Base-by-base conservation (phyloP, 1,284 basidiomycete species). In the Puccinia novopanici region DNA sequence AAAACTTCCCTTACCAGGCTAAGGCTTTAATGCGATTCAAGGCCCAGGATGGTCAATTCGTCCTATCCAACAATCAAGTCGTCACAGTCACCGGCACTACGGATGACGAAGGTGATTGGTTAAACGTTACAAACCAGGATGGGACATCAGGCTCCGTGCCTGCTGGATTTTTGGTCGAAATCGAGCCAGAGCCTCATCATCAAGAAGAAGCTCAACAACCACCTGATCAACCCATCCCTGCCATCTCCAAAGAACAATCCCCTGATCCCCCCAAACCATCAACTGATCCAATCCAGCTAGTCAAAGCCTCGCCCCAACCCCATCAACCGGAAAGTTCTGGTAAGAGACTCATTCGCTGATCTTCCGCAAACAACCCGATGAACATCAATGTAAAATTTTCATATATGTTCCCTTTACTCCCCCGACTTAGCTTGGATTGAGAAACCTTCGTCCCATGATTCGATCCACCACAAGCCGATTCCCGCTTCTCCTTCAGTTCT, bases 11-110 rank as follows among this genome's bases (percentile, higher is more conserved):
- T 24, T 80, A 80, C 54, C 55, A 72, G 34, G 78, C 78, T 67
- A 57, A 34, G 61, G 71, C 78, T 34, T 55, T 80, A 70, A 73
- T 80, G 78, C 63, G 78, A 42, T 80, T 80, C 78, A 80, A 80
- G 59, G 78, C 78, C 30, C 78, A 80, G 71, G 78, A 80, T 74
- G 78, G 78, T 13, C 78, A 65, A 15, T 74, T 80, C 50, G 48
- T 80, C 10, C 63, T 80, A 30, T 42, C 37, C 4, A 57, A n/a
- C 8, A 42, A 80, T 54, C 45, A 61, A 27, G 12, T 74, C n/a
- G 78, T 80, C 45, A 80, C 78, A 19, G 78, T 80, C 52, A 80
- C 70, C 5, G 78, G 54, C n/a, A 42, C 24, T 42, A 65, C 71
- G 30, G 78, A 80, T 42, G 59, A 73, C 19, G 78, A 80, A 34